A percentile compares a stretch with the other conserved stretches of the same genome.
Evolutionary conservation across 306 rosid genomes (phyloP).

Genomic region (Arachis stenosperma): DNA sequence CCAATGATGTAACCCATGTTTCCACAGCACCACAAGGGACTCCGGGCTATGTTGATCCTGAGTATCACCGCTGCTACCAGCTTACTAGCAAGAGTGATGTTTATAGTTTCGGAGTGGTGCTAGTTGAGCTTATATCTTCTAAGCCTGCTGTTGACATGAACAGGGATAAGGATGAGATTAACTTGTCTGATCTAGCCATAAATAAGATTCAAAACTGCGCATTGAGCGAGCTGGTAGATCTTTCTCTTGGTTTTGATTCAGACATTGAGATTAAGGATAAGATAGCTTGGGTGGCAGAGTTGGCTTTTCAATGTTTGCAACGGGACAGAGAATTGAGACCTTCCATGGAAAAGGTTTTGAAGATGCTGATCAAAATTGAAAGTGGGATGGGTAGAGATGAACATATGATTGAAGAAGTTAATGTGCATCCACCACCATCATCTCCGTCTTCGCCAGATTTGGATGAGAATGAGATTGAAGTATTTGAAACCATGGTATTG

Average conservation of each 20-base stretch:
- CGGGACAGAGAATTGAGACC: conserved; percentile 68
- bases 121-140: conserved; percentile 69
- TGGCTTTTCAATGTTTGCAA: conserved; percentile 74
- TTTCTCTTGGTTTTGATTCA: conserved; percentile 50
- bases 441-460: background rate
- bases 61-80: conserved; percentile 65
- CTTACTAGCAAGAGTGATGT: conserved; percentile 81
- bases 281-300: conserved; percentile 51
- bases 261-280: conserved; percentile 47
- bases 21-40: conserved; percentile 79
- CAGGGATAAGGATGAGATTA: conserved; percentile 62
- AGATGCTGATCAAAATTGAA: conserved; percentile 47
- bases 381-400: conserved; percentile 17
- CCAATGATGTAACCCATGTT: conserved; percentile 60
- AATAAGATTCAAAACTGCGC: conserved; percentile 55
- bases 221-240: conserved; percentile 59
- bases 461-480: conserved; percentile 41
- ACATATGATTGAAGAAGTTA: conserved; percentile 24
- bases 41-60: conserved; percentile 74
- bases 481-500: background rate
- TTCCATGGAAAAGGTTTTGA: conserved; percentile 62
- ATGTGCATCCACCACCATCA: background rate
- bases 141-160: conserved; percentile 67
- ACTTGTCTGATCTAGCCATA: conserved; percentile 60
- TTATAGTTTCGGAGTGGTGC: conserved; percentile 74